These are phyloP conservation scores for Kwoniella sp. DNA, from an alignment of 768 basidiomycete genomes.

Conservation along the genomic window DNA sequence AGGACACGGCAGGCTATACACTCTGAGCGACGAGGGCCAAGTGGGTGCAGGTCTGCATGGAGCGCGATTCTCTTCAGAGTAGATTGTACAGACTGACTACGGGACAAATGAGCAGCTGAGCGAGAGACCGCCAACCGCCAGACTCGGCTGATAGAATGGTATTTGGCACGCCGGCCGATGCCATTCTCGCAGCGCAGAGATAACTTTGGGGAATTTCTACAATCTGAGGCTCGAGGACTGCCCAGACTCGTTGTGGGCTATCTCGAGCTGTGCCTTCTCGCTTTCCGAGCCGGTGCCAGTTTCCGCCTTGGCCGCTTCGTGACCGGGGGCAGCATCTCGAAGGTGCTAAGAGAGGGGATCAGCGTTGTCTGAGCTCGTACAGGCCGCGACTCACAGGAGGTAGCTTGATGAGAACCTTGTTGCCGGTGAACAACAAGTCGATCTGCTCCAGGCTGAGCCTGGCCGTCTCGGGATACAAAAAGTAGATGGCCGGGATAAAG, in stretches of 20 bases:
- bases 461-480: constrained; percentile 22
- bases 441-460: constrained; percentile 18
- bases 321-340: neutral
- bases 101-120: no score
- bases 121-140: no score
- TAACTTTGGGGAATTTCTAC: no score
- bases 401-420: neutral
- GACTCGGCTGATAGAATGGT: no score
- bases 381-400: neutral
- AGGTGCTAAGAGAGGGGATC: neutral
- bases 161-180: no score
- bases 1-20: no score
- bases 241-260: neutral
- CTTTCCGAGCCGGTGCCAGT: neutral
- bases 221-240: no score
- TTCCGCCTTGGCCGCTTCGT: neutral
- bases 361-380: neutral
- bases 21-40: no score
- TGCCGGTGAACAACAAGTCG: constrained; percentile 19
- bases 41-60: no score
- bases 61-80: no score
- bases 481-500: constrained; percentile 22
- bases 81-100: no score
- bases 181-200: no score
- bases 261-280: constrained; percentile 2